Evolutionary conservation across 2,329 filamentous ascomycete species (phyloP).

Genomic region (Endocalyx cinctus): DNA sequence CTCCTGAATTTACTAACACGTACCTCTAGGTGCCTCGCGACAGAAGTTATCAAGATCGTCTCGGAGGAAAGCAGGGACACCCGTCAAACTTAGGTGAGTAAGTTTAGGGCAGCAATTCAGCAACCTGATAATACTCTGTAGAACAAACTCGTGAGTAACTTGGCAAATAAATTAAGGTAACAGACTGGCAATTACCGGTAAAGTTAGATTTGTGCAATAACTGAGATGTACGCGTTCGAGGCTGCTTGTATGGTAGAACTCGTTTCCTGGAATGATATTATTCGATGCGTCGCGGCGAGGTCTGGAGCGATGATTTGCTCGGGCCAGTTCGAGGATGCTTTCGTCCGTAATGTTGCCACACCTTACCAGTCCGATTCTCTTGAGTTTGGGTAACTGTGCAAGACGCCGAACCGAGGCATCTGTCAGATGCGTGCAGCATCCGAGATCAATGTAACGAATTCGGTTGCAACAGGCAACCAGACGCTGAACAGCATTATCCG

Average conservation of each 20-base stretch:
- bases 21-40: conserved; percentile 73
- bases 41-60: conserved; percentile 83
- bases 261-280: conserved; percentile 40
- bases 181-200: conserved; percentile 54
- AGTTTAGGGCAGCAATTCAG: conserved; percentile 88
- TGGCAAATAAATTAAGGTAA: conserved; percentile 6
- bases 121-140: conserved; percentile 79
- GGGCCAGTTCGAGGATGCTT: conserved; percentile 80
- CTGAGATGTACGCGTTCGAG: conserved; percentile 93
- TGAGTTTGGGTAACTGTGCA: conserved; percentile 83
- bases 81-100: conserved; percentile 91
- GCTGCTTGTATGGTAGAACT: conserved; percentile 53
- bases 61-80: conserved; percentile 83
- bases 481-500: conserved; percentile 79
- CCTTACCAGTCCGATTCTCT: conserved; percentile 92
- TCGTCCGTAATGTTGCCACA: conserved; percentile 85
- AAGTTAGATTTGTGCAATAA: conserved; percentile 82
- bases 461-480: conserved; percentile 84
- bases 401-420: conserved; percentile 81
- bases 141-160: conserved; percentile 28
- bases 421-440: conserved; percentile 87
- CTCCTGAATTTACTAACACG: no score
- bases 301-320: conserved; percentile 54
- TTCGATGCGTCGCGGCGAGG: conserved; percentile 45
- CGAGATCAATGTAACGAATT: conserved; percentile 94